Evolutionary conservation across 2,329 filamentous ascomycete species (phyloP), one percentile per base, ranked within the genome.

Genomic region (Botrytis paeoniae): DNA sequence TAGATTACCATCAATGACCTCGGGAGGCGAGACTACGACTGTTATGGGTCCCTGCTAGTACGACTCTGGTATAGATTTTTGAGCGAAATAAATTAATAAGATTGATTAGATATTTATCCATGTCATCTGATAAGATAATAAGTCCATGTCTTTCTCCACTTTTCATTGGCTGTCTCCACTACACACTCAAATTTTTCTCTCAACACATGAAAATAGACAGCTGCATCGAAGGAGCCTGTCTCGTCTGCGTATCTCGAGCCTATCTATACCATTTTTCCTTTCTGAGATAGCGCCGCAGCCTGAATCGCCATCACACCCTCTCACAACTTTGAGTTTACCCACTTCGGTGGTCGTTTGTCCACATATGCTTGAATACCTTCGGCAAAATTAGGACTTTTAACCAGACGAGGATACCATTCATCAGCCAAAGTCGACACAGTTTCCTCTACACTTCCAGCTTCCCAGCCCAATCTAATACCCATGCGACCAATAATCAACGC

Each of bases 341-440:
- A 94, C 45, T 84, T 83, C 4, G 92, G 87, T 82, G 86, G 85
- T 78, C 91, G 84, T 85, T 90, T 93, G 85, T 93, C 91, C 35
- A 91, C 89, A 83, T 94, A 95, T 73, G 92, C 92, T 81, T 81
- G 83, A 29, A 94, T 84, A 0, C 92, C 92, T 82, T 94, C 92
- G 70, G 86, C 86, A 81, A 93, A 89, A 81, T 95, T 95, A 76
- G 91, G 89, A 0, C 89, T 91, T 2, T 84, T 85, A 73, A 89
- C 84, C 70, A 94, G 83, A 72, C 83, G 83, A 70, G 83, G 84
- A 77, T 87, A 89, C 83, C 89, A 86, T 1, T 86, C 85, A 64
- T 87, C 85, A n/a, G 86, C 73, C 72, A 92, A 80, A 74, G 54
- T 63, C 43, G 71, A 69, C 57, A 75, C 75, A 12, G 74, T 68